Evolutionary conservation across 805 yeast genomes (phyloP), one percentile per base, ranked within the genome.

Genomic region (Candida maesae): DNA sequence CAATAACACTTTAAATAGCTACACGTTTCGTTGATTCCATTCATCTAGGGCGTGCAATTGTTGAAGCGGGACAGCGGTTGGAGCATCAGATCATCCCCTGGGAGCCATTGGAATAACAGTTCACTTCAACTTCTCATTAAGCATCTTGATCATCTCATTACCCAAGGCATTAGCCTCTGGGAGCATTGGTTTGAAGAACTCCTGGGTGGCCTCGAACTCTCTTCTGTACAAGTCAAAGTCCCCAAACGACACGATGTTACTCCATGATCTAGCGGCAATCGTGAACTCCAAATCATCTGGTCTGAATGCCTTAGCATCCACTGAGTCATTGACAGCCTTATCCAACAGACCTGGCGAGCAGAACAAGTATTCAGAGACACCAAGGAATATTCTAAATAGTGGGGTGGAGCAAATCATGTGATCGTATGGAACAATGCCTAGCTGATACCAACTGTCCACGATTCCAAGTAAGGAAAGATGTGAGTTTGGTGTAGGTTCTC

Each of bases 331-430:
- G 10, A 91, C 72, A 42, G 93, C 83, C 44, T 79, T 79, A 33
- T 89, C 96, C n/a, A 93, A 65, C 27, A 91, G 63, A 1, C 82
- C 84, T 0, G 93, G 91, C 0, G 89, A 78, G 55, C 95, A 79
- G 60, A 91, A 93, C 24, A 93, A 66, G 60, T 88, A 91, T 59
- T 93, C 97, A 0, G 95, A 78, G 18, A 93, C 97, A 33, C 98
- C 98, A 30, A 93, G 70, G 64, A 93, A 88, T 30, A 93, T 88
- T 59, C 98, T 74, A 59, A 91, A 93, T 23, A 84, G 36, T 11
- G 99, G 99, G 0, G 99, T 93, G 1, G 96, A 86, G 59, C 98
- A 91, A 44, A 91, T 90, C 65, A 91, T 90, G 63, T 93, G 99
- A 60, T 91, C 96, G 58, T 93, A 91, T 5, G 99, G 99, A 26